Base-by-base conservation (phyloP, 2,329 filamentous ascomycete genomes). In the Ascomycota sp. region DNA sequence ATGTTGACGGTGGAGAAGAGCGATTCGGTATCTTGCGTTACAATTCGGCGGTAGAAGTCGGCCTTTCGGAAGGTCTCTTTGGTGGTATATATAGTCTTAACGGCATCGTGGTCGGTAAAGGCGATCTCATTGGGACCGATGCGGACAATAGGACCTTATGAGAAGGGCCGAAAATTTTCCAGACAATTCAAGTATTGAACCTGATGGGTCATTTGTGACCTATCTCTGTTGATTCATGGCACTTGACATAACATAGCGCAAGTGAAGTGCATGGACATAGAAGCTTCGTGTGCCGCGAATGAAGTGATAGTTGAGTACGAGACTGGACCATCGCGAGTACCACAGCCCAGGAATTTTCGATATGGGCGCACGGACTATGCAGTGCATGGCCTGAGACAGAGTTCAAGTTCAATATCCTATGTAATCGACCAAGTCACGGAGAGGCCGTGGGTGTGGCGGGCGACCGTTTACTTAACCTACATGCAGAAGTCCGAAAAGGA, bases 1-100 rank as follows among this genome's bases (percentile, higher is more conserved):
- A 51, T 35, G 27, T 63, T 46, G 0, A 34, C 45, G 2, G 56
- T 57, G 13, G 36, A 51, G 40, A 64, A 62, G 20, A 63, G 17
- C 21, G 22, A 38, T 20, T 30, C 22, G 4, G 31, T 20, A 8
- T 30, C 34, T 15, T 25, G 31, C 4, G 30, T 22, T 8, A 53
- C 31, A 11, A 43, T 7, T 2, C 30, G 25, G 8, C 25, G 23
- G 32, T 47, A 47, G 26, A 37, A 45, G 2, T 30, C 22, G 10
- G 39, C 30, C 35, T 47, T 47, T 32, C 32, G 25, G 23, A 42
- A 46, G 7, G 36, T 38, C 21, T 43, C 40, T 23, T 39, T 43
- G 29, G 33, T 34, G 32, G 32, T 30, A 33, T 57, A 36, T 48
- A 66, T 25, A 51, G 32, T 29, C 23, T 38, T 43, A 20, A 42